Base-by-base conservation (phyloP, 1,284 basidiomycete species). In the Puccinia novopanici region DNA sequence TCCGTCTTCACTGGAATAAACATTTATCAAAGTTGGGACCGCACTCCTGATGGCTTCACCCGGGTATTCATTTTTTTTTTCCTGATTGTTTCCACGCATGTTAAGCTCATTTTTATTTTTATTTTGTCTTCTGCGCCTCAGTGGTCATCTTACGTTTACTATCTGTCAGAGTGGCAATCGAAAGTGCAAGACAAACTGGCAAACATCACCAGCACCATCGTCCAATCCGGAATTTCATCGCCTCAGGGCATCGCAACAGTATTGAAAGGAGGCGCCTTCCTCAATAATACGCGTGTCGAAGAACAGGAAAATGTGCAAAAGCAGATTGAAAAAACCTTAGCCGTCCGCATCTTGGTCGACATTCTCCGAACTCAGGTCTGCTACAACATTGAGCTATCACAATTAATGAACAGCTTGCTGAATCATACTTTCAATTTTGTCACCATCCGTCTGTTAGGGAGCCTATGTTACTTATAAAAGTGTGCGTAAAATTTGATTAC, bases 111-210 rank as follows among this genome's bases (percentile, higher is more conserved):
- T 37, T 45, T n/a, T 9, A 13, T 40, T 57, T 10, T 55, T 24
- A 24, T 34, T 22, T 67, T 5, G 1, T 67, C 8, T 40, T 34
- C 10, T 70, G 12, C 4, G 54, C 9, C 37, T 12, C 40, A 80
- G 78, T 80, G 78, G 78, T 80, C 78, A n/a, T 63, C 45, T 50
- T 80, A 80, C 45, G 71, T 22, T 55, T 73, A 80, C 48, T 80
- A 80, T 40, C 68, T 80, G n/a, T 72, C 78, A 17, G 68, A 73
- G 30, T 80, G 78, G 78, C 78, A 80, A 74, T 73, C 78, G 3
- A 80, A 80, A 73, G 78, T 80, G 34, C 78, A 80, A 80, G 78
- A 80, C 52, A 55, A 80, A 63, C 37, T 80, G 70, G 67, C 78
- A 30, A 80, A 73, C 37, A 22, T 63, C 12, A 80, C 78, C 34